Evolutionary conservation across 2,329 filamentous ascomycete genomes (phyloP).

Genomic region (Stachybotrys chlorohalonatus): DNA sequence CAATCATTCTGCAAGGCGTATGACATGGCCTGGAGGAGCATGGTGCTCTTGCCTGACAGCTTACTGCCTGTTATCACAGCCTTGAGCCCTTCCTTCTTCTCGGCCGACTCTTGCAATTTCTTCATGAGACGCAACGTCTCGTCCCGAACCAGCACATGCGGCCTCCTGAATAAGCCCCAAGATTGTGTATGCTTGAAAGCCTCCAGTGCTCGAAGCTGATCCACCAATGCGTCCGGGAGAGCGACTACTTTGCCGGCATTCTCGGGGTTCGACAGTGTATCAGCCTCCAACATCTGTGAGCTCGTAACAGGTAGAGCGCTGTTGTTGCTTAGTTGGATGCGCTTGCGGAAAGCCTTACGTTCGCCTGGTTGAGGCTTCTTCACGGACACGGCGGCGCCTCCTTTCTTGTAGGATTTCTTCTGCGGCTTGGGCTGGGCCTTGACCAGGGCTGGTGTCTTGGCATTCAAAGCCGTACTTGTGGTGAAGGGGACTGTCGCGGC

Average conservation of each 20-base stretch:
- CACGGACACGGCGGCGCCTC: constrained; percentile 29
- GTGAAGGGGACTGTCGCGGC: constrained; percentile 31
- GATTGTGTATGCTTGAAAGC: constrained; percentile 86
- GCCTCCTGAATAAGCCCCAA: constrained; percentile 79
- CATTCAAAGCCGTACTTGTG: constrained; percentile 18
- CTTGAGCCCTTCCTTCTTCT: constrained; percentile 45
- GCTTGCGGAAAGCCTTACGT: constrained; percentile 78
- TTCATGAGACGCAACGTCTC: constrained; percentile 68
- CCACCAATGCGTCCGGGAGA: constrained; percentile 61
- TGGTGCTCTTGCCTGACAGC: constrained; percentile 76
- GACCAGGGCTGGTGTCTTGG: constrained; percentile 15
- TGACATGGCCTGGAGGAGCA: constrained; percentile 74
- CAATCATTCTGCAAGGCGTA: constrained; percentile 76
- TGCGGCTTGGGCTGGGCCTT: constrained; percentile 29
- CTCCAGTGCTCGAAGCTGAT: constrained; percentile 73
- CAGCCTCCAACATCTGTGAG: constrained; percentile 49
- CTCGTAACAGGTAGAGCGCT: constrained; percentile 75
- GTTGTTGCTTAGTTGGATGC: constrained; percentile 86
- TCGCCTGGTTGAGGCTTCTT: constrained; percentile 65
- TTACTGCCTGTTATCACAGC: constrained; percentile 65
- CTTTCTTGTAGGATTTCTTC: constrained; percentile 45
- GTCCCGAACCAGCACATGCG: constrained; percentile 66
- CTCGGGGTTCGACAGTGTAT: constrained; percentile 43
- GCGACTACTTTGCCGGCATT: constrained; percentile 59
- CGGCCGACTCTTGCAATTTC: constrained; percentile 47